Conservation (phyloP, 768 basidiomycete genomes). For the Hygrophoropsis aurantiaca region DNA sequence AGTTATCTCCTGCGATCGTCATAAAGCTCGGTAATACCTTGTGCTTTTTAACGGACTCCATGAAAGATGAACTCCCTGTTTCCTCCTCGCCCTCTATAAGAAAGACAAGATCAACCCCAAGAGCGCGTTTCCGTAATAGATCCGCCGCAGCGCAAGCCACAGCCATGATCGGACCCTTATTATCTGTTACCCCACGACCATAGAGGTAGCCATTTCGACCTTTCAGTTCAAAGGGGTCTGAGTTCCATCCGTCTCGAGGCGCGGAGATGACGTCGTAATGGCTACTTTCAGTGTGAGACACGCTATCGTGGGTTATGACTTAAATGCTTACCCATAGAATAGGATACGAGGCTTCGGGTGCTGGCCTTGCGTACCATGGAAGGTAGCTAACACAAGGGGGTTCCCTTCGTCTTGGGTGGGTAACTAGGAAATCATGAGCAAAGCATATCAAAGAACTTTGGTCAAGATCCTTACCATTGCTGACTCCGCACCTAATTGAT, state of each 20-base stretch:
- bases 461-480: constrained; percentile 51
- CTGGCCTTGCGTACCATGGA: constrained; percentile 65
- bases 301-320: constrained; percentile 1
- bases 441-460: not conserved
- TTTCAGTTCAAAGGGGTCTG: constrained; percentile 78
- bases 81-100: constrained; percentile 97
- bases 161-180: constrained; percentile 95
- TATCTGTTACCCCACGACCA: constrained; percentile 89
- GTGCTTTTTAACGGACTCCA: constrained; percentile 67
- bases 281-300: constrained; percentile 36
- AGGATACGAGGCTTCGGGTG: constrained; percentile 69
- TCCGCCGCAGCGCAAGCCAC: constrained; percentile 88
- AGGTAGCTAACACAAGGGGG: constrained; percentile 88
- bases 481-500: constrained; percentile 84
- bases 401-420: constrained; percentile 75
- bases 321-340: constrained; percentile 75
- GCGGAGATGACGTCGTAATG: constrained; percentile 98
- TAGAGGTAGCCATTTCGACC: constrained; percentile 89
- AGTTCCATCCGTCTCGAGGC: constrained; percentile 69
- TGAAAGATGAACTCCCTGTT: constrained; percentile 86
- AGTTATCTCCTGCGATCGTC: not conserved
- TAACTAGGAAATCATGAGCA: constrained; percentile 58
- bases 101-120: constrained; percentile 87
- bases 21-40: constrained; percentile 48
- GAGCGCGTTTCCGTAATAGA: constrained; percentile 64